phyloP scores from a whole-genome alignment of 306 rosid species.

The Vigna trinervia region DNA sequence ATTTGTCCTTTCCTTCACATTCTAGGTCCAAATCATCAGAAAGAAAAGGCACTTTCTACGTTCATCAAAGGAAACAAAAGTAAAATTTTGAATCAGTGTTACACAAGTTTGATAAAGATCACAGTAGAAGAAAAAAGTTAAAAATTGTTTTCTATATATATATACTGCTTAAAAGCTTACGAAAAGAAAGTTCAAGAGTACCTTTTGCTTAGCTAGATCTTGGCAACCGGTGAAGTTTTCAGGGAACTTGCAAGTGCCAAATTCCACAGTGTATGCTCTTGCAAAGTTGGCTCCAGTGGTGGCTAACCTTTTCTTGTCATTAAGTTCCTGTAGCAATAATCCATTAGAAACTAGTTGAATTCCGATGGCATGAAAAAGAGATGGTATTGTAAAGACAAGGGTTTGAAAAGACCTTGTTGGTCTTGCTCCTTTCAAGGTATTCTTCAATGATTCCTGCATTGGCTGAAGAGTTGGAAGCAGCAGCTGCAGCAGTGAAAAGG shows the following conservation, averaged over 20 bases:
- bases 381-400: not conserved
- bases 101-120: too few relatives aligned
- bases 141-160: too few relatives aligned
- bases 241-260: constrained; percentile 99
- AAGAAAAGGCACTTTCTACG: constrained; percentile 93
- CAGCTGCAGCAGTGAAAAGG: constrained; percentile 63
- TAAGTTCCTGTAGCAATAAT: constrained; percentile 65
- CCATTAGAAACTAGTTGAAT: not conserved
- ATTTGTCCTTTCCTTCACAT: constrained; percentile 95
- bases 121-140: too few relatives aligned
- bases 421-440: constrained; percentile 86
- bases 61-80: not conserved
- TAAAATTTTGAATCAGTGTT: not conserved
- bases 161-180: too few relatives aligned
- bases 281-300: constrained; percentile 97
- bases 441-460: constrained; percentile 85
- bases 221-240: constrained; percentile 99
- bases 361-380: not conserved
- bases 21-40: constrained; percentile 83
- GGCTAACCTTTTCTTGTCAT: constrained; percentile 94
- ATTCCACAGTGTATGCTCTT: constrained; percentile 92
- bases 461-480: constrained; percentile 50
- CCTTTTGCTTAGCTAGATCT: constrained; percentile 99
- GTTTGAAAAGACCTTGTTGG: constrained; percentile 72
- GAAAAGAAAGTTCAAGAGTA: not conserved